Conservation (phyloP, 495 filamentous ascomycete genomes). For the Lentithecium fluviatile region DNA sequence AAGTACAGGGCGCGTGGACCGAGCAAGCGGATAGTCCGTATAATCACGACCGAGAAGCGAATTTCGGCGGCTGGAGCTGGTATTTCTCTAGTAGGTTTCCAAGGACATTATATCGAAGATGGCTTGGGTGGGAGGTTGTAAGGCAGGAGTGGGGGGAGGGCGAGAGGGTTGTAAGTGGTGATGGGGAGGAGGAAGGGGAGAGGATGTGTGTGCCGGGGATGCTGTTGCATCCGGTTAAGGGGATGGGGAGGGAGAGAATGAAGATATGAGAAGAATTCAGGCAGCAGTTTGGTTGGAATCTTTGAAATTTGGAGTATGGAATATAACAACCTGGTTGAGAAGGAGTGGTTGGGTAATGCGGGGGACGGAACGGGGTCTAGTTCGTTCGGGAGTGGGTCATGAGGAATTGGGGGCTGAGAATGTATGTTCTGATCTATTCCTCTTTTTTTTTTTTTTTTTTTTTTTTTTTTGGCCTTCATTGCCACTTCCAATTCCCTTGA, state of each 20-base stretch:
- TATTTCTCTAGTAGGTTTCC: slow-evolving; percentile 56
- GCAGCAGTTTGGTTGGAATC: too few relatives aligned
- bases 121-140: slow-evolving; percentile 51
- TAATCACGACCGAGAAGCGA: slow-evolving; percentile 49
- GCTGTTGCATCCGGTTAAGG: slow-evolving; percentile 50
- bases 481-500: too few relatives aligned
- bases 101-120: slow-evolving; percentile 59
- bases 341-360: too few relatives aligned
- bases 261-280: slow-evolving; percentile 1
- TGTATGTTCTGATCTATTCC: too few relatives aligned
- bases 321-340: too few relatives aligned
- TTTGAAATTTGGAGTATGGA: too few relatives aligned
- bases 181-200: slow-evolving; percentile 53
- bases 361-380: too few relatives aligned
- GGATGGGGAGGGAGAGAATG: slow-evolving; percentile 27
- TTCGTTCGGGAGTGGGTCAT: too few relatives aligned
- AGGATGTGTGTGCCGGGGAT: slow-evolving; percentile 92
- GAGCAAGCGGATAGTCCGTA: slow-evolving; percentile 38
- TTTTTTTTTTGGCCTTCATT: too few relatives aligned
- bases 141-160: slow-evolving; percentile 26
- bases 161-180: slow-evolving; percentile 21
- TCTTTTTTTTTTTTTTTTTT: too few relatives aligned
- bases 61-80: slow-evolving; percentile 60
- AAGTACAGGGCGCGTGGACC: slow-evolving; percentile 35
- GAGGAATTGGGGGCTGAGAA: too few relatives aligned